Evolutionary conservation across 441 rosid genomes (phyloP).

Genomic region (Pelargonium fulgidum): DNA sequence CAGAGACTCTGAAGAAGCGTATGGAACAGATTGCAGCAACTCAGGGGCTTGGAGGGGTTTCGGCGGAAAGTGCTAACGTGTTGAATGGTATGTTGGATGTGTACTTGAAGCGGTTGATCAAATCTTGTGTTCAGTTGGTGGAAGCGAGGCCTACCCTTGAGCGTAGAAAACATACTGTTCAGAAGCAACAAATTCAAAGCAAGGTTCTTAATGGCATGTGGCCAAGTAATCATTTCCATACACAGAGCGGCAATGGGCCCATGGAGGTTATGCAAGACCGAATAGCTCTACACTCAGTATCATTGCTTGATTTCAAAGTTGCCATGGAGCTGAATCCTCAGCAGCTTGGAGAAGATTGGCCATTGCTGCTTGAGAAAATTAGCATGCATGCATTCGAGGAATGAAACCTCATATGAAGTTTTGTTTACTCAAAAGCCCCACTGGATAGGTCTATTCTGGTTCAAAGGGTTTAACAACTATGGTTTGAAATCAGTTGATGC

Average conservation of each 20-base stretch:
- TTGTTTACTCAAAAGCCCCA: constrained; percentile 28
- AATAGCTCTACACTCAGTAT: constrained; percentile 37
- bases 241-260: constrained; percentile 35
- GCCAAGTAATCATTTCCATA: constrained; percentile 52
- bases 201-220: constrained; percentile 46
- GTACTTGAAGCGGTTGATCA: constrained; percentile 71
- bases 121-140: constrained; percentile 54
- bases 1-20: constrained; percentile 59
- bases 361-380: constrained; percentile 68
- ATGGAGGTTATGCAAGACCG: constrained; percentile 40
- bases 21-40: constrained; percentile 68
- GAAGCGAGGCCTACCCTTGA: constrained; percentile 44
- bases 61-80: constrained; percentile 60
- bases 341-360: constrained; percentile 93
- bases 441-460: constrained; percentile 28
- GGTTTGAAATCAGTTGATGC: constrained; percentile 29
- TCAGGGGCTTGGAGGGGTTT: constrained; percentile 77
- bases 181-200: constrained; percentile 52
- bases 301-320: constrained; percentile 74
- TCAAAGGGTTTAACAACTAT: constrained; percentile 29
- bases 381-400: constrained; percentile 50
- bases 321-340: constrained; percentile 86
- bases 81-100: constrained; percentile 62
- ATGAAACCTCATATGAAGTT: constrained; percentile 32
- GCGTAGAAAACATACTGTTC: constrained; percentile 36